A percentile compares a stretch with the other conserved stretches of the same genome.
These are phyloP conservation scores for Thraustochytrium sp. DNA, from an alignment of 352 stramenopile species.

Conservation along the genomic window DNA sequence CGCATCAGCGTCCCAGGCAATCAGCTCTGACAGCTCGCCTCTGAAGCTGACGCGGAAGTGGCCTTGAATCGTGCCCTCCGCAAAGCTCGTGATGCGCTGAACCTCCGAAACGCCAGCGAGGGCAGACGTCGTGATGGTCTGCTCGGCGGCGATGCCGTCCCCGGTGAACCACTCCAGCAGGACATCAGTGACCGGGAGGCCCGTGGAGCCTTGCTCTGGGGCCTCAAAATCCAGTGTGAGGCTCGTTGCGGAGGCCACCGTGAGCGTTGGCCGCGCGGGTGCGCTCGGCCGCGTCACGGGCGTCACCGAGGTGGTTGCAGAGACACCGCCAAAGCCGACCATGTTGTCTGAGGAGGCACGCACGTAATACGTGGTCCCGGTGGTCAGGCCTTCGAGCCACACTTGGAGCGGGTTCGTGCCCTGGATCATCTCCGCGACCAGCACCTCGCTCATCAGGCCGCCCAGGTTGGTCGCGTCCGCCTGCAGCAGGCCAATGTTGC, in stretches of 20 bases:
- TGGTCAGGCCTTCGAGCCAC: constrained; percentile 59
- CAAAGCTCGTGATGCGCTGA: constrained; percentile 7
- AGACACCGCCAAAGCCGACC: constrained; percentile 62
- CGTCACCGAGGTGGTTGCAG: constrained; percentile 19
- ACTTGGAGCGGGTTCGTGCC: constrained; percentile 63
- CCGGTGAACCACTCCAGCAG: constrained; percentile 26
- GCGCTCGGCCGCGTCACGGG: background rate
- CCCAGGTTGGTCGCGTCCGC: background rate
- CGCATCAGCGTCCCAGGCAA: constrained; percentile 25
- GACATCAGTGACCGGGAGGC: background rate
- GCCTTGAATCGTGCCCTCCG: constrained; percentile 31
- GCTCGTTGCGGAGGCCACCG: constrained; percentile 7
- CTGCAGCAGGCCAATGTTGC: constrained; percentile 52
- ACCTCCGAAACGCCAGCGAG: constrained; percentile 26
- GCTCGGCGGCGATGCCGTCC: constrained; percentile 20
- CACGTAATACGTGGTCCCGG: constrained; percentile 63
- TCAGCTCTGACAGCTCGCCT: constrained; percentile 20
- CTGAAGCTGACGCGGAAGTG: constrained; percentile 13
- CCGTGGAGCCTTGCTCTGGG: background rate
- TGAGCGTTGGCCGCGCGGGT: background rate
- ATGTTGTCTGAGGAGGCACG: constrained; percentile 74
- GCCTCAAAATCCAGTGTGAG: background rate
- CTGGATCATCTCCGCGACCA: constrained; percentile 13
- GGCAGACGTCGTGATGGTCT: constrained; percentile 34
- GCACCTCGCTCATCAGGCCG: background rate